A percentile compares a stretch with the other conserved stretches of the same genome.
Evolutionary conservation across 148 eudicot species (phyloP).

Genomic region (Camellia lanceoleosa): DNA sequence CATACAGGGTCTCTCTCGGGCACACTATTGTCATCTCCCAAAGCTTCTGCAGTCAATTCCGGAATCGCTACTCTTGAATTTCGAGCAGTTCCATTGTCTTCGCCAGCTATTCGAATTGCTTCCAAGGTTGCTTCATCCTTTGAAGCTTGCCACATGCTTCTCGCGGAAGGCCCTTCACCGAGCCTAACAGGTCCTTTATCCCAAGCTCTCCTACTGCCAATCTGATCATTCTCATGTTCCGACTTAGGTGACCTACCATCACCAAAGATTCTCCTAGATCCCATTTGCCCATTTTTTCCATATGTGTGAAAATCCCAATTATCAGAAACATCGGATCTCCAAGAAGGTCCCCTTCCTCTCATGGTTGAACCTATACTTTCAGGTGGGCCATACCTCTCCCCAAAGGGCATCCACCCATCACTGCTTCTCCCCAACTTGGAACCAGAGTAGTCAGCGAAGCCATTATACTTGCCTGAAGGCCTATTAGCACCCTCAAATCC

Average conservation of each 20-base stretch:
- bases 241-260: slow-evolving; percentile 63
- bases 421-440: slow-evolving; percentile 44
- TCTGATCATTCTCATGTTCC: slow-evolving; percentile 64
- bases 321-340: slow-evolving; percentile 69
- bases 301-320: slow-evolving; percentile 59
- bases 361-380: slow-evolving; percentile 42
- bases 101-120: slow-evolving; percentile 91
- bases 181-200: slow-evolving; percentile 70
- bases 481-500: slow-evolving; percentile 79
- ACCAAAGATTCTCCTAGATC: slow-evolving; percentile 54
- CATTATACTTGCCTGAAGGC: slow-evolving; percentile 54
- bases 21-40: slow-evolving; percentile 53
- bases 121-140: slow-evolving; percentile 97
- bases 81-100: slow-evolving; percentile 66
- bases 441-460: slow-evolving; percentile 59
- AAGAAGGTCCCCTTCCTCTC: slow-evolving; percentile 56
- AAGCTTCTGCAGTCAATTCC: slow-evolving; percentile 69
- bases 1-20: slow-evolving; percentile 78
- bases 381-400: slow-evolving; percentile 55
- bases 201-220: slow-evolving; percentile 71
- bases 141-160: slow-evolving; percentile 99
- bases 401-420: slow-evolving; percentile 61
- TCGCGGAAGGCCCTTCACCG: slow-evolving; percentile 97
- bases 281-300: slow-evolving; percentile 59
- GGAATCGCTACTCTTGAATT: slow-evolving; percentile 64